These are phyloP conservation scores for Verticillium zaregamsianum DNA, from an alignment of 2,329 filamentous ascomycete genomes.

Conservation along the genomic window DNA sequence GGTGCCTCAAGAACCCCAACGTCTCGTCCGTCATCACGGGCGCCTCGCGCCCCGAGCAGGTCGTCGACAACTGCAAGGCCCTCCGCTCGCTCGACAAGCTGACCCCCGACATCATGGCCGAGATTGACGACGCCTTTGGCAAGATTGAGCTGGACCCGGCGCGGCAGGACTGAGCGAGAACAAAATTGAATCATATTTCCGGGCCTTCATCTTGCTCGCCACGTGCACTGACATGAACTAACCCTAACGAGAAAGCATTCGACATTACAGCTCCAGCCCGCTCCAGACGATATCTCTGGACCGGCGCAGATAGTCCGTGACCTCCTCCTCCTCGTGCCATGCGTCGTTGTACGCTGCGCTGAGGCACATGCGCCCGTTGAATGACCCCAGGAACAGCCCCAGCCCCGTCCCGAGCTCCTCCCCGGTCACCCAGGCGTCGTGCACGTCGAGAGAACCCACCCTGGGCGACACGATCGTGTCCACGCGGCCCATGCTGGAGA, in stretches of 20 bases:
- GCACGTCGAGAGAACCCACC: slow-evolving; percentile 20
- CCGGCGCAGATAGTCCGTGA: slow-evolving; percentile 16
- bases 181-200: background rate
- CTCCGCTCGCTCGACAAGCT: slow-evolving; percentile 42
- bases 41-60: slow-evolving; percentile 46
- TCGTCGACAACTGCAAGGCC: slow-evolving; percentile 45
- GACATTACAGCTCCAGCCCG: background rate
- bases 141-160: slow-evolving; percentile 13
- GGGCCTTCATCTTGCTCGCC: no score
- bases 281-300: slow-evolving; percentile 4
- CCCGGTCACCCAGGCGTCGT: slow-evolving; percentile 38
- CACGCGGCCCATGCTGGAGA: slow-evolving; percentile 29
- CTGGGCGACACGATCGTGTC: slow-evolving; percentile 26
- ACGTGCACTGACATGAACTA: no score
- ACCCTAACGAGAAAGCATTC: no score
- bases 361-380: slow-evolving; percentile 26
- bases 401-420: slow-evolving; percentile 36
- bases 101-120: slow-evolving; percentile 43
- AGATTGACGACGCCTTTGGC: slow-evolving; percentile 41
- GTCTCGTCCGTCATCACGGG: slow-evolving; percentile 50
- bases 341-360: slow-evolving; percentile 39
- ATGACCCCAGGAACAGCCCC: slow-evolving; percentile 36
- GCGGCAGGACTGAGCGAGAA: slow-evolving; percentile 10
- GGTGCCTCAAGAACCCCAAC: slow-evolving; percentile 50
- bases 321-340: slow-evolving; percentile 27